These are phyloP conservation scores for Mucor irregularis DNA, from an alignment of 371 early-diverging fungal species.

Conservation along the genomic window DNA sequence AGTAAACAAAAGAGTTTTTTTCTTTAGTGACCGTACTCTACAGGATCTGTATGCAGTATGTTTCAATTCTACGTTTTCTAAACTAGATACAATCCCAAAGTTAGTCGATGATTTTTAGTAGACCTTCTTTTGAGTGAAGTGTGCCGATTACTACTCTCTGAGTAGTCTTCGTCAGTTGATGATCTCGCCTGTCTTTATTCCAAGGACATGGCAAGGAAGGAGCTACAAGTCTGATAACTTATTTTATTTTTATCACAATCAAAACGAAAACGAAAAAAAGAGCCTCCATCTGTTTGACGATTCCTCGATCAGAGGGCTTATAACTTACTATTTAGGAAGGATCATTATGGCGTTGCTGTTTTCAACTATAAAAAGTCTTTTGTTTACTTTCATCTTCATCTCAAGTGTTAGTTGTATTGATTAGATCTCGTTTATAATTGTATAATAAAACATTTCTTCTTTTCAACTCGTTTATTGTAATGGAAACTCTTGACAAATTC, in stretches of 20 bases:
- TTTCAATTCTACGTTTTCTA: conserved; percentile 48
- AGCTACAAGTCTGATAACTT: conserved; percentile 41
- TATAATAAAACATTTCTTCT: too few relatives aligned
- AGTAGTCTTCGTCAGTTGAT: conserved; percentile 32
- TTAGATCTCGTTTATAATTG: too few relatives aligned
- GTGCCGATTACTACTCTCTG: conserved; percentile 23
- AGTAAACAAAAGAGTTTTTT: conserved; percentile 19
- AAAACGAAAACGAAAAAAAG: conserved; percentile 18
- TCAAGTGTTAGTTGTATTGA: too few relatives aligned
- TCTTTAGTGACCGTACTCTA: conserved; percentile 52
- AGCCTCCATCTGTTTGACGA: too few relatives aligned
- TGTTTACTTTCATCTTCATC: too few relatives aligned
- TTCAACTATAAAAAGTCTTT: too few relatives aligned
- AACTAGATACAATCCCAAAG: conserved; percentile 44
- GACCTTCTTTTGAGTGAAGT: conserved; percentile 48
- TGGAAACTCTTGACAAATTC: too few relatives aligned
- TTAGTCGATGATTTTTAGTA: conserved; percentile 43
- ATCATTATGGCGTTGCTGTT: too few relatives aligned
- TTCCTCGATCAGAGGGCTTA: not conserved
- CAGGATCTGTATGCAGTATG: conserved; percentile 56
- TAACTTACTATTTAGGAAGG: too few relatives aligned
- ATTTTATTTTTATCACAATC: conserved; percentile 8
- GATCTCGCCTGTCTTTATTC: conserved; percentile 41
- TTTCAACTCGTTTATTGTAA: too few relatives aligned
- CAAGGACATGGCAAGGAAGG: conserved; percentile 43